Conservation (phyloP, 768 basidiomycete genomes). For the Lyophyllum semitale region DNA sequence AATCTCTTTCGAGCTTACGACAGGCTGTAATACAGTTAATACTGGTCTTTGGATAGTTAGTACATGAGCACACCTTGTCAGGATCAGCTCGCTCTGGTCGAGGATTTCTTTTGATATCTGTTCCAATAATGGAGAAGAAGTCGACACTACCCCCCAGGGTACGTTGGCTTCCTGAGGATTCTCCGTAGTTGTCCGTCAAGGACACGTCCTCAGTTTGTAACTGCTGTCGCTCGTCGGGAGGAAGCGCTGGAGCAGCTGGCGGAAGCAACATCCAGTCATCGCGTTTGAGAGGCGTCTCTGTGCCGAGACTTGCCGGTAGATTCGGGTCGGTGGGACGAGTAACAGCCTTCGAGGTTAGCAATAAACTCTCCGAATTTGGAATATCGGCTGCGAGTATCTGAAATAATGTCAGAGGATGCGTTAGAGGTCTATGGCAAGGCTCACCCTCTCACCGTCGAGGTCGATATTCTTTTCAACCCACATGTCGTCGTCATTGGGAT, state of each 20-base stretch:
- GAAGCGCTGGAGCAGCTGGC: slow-evolving; percentile 29
- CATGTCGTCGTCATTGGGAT: slow-evolving; percentile 71
- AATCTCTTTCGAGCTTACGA: slow-evolving; percentile 62
- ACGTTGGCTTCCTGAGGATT: slow-evolving; percentile 43
- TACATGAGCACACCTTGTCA: slow-evolving; percentile 81
- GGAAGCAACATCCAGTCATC: slow-evolving; percentile 91
- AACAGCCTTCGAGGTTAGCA: slow-evolving; percentile 62
- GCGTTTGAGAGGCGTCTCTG: slow-evolving; percentile 58
- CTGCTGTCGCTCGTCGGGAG: slow-evolving; percentile 23
- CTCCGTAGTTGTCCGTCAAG: slow-evolving; percentile 69
- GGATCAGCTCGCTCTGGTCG: slow-evolving; percentile 62
- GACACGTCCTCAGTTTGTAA: slow-evolving; percentile 43
- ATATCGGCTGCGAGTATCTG: slow-evolving; percentile 74
- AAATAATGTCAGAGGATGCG: slow-evolving; percentile 11
- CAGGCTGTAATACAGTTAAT: slow-evolving; percentile 45
- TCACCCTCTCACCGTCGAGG: slow-evolving; percentile 72
- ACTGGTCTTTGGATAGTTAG: neutral
- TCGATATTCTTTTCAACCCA: slow-evolving; percentile 91
- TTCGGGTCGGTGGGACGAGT: slow-evolving; percentile 42
- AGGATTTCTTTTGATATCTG: slow-evolving; percentile 65
- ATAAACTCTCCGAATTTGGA: slow-evolving; percentile 73
- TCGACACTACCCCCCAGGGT: slow-evolving; percentile 66
- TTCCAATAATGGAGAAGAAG: slow-evolving; percentile 89
- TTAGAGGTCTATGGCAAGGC: slow-evolving; percentile 24
- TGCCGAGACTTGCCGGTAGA: slow-evolving; percentile 46